Evolutionary conservation across 495 filamentous ascomycete species (phyloP).

Genomic region (Neurospora intermedia): DNA sequence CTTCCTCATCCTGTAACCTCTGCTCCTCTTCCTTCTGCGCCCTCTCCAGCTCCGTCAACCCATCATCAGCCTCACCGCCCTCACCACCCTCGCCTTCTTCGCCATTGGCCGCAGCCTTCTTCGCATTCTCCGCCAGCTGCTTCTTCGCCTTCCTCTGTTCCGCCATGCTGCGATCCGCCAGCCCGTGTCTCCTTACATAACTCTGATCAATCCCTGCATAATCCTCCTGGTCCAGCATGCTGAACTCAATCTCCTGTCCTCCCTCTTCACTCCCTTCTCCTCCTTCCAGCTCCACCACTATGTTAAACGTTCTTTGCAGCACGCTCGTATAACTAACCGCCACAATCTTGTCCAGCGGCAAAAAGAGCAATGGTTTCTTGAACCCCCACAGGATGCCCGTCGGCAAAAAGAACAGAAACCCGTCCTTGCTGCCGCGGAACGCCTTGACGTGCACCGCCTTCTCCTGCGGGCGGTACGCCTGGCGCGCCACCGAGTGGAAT

Average conservation of each 20-base stretch:
- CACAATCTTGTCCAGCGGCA: conserved; percentile 67
- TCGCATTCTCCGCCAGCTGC: conserved; percentile 35
- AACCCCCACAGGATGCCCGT: conserved; percentile 86
- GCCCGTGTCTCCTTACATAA: conserved; percentile 68
- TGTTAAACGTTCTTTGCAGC: conserved; percentile 87
- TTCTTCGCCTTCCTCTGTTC: conserved; percentile 74
- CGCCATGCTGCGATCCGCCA: conserved; percentile 89
- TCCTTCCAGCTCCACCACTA: conserved; percentile 55
- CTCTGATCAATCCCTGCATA: conserved; percentile 65
- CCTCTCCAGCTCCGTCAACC: conserved; percentile 50
- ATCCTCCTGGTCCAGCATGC: conserved; percentile 80
- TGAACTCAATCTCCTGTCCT: conserved; percentile 67
- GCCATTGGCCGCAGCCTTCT: conserved; percentile 32
- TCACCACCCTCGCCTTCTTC: conserved; percentile 37
- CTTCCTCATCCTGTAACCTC: conserved; percentile 53
- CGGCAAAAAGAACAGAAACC: conserved; percentile 81
- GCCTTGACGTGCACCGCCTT: conserved; percentile 88
- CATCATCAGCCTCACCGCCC: conserved; percentile 47
- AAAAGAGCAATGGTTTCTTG: conserved; percentile 87
- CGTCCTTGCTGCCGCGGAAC: conserved; percentile 89
- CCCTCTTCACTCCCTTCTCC: conserved; percentile 27
- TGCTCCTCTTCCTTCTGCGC: conserved; percentile 39
- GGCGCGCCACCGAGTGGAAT: conserved; percentile 66
- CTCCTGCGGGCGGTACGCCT: conserved; percentile 81
- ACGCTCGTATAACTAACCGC: conserved; percentile 84